Percentiles rank a stretch among this genome's conserved stretches.
Evolutionary conservation across 2,329 filamentous ascomycete genomes (phyloP).

Genomic region (Xylariaceae sp.): DNA sequence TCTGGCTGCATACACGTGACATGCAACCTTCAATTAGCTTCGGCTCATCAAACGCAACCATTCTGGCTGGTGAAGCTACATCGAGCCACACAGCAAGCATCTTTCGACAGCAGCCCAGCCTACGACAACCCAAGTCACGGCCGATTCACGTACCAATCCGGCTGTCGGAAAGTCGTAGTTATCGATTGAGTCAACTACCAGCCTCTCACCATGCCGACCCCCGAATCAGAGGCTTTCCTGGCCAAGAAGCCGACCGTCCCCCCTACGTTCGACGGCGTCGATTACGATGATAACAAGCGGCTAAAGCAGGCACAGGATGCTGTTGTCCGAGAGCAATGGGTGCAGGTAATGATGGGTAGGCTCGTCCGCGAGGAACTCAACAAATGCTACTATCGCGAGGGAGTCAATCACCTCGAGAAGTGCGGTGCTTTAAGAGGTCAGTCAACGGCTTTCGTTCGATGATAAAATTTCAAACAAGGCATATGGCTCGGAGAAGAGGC

Average conservation of each 20-base stretch:
- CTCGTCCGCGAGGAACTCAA: conserved; percentile 77
- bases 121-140: conserved; percentile 2
- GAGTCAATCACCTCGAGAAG: conserved; percentile 85
- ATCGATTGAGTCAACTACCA: conserved; percentile 1
- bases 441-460: conserved; percentile 26
- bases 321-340: conserved; percentile 82
- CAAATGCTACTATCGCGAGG: conserved; percentile 81
- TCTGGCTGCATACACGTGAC: background rate
- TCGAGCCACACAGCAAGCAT: background rate
- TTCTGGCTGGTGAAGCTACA: too few species aligned
- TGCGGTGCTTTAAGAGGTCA: conserved; percentile 77
- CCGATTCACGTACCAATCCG: too few species aligned
- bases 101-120: conserved; percentile 1
- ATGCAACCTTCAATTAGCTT: background rate
- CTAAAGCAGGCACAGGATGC: conserved; percentile 81
- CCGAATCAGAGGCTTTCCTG: conserved; percentile 77
- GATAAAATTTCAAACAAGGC: too few species aligned
- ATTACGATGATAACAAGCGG: conserved; percentile 77
- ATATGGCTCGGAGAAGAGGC: too few species aligned
- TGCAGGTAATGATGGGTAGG: conserved; percentile 82
- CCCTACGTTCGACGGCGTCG: conserved; percentile 80
- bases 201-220: conserved; percentile 65
- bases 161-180: too few species aligned
- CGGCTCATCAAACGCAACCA: too few species aligned
- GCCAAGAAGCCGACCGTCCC: conserved; percentile 79